Conservation (phyloP, 768 basidiomycete genomes). For the Porpolomopsis calyptriformis region DNA sequence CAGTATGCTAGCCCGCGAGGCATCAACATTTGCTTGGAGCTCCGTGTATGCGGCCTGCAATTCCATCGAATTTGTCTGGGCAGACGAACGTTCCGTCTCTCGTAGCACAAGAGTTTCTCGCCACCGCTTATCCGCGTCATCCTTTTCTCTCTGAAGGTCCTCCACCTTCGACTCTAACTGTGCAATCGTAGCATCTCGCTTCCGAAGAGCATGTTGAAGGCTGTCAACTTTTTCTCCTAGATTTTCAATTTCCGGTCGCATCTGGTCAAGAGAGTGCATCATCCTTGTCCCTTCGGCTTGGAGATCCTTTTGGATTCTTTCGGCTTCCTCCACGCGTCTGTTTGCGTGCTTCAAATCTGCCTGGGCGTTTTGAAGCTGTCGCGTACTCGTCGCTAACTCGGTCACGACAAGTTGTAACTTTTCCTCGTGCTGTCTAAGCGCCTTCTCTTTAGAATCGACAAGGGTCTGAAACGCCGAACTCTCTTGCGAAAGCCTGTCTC, state of each 20-base stretch:
- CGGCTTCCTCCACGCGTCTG: conserved; percentile 66
- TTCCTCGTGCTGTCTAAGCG: conserved; percentile 45
- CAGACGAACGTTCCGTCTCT: conserved; percentile 42
- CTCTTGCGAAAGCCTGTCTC: conserved; percentile 37
- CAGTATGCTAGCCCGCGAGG: conserved; percentile 40
- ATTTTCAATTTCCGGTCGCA: conserved; percentile 77
- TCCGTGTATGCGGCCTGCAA: conserved; percentile 52
- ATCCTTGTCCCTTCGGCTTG: conserved; percentile 71
- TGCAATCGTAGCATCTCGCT: conserved; percentile 46
- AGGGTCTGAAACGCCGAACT: conserved; percentile 40
- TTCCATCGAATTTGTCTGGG: conserved; percentile 43
- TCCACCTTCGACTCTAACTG: conserved; percentile 52
- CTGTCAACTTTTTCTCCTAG: conserved; percentile 53
- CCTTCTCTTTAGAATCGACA: conserved; percentile 33
- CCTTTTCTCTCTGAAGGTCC: conserved; percentile 42
- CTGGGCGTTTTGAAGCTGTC: conserved; percentile 50
- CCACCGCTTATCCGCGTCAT: conserved; percentile 33
- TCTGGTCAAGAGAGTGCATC: conserved; percentile 74
- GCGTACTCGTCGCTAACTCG: conserved; percentile 41
- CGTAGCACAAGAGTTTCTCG: conserved; percentile 34
- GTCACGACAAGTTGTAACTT: conserved; percentile 46
- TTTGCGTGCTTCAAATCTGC: conserved; percentile 54
- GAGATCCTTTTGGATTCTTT: conserved; percentile 57
- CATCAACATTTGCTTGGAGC: conserved; percentile 52
- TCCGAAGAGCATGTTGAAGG: conserved; percentile 43